These are phyloP conservation scores for Colletotrichum eremochloae DNA, from an alignment of 2,329 filamentous ascomycete genomes.

Conservation along the genomic window DNA sequence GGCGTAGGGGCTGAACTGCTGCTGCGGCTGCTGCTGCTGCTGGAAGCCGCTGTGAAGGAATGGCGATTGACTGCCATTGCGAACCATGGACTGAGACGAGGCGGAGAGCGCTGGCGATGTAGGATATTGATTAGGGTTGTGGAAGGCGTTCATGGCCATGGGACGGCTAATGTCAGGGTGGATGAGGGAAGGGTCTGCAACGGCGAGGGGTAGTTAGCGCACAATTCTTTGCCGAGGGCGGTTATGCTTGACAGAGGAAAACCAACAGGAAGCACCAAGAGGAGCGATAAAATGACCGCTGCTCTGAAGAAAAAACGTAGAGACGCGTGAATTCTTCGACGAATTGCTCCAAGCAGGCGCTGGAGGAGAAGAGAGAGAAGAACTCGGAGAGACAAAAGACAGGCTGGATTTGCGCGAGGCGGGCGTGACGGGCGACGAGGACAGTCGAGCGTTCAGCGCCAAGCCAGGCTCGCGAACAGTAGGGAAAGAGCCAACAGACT, in stretches of 20 bases:
- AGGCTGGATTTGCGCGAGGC: constrained; percentile 47
- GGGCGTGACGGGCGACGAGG: constrained; percentile 48
- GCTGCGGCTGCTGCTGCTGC: constrained; percentile 54
- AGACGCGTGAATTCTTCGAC: constrained; percentile 48
- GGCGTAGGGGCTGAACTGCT: constrained; percentile 67
- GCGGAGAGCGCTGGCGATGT: constrained; percentile 75
- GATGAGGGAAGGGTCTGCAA: constrained; percentile 68
- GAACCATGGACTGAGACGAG: constrained; percentile 62
- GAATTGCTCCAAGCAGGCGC: constrained; percentile 49
- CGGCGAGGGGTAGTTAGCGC: constrained; percentile 53
- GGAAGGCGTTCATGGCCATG: constrained; percentile 64
- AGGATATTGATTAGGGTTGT: constrained; percentile 64
- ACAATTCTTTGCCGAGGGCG: constrained; percentile 36
- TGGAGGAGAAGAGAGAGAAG: constrained; percentile 52
- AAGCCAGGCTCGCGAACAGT: constrained; percentile 45
- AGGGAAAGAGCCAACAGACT: constrained; percentile 41
- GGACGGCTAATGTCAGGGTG: constrained; percentile 66
- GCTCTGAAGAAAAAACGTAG: constrained; percentile 66
- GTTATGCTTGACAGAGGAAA: constrained; percentile 54
- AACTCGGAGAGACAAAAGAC: constrained; percentile 50
- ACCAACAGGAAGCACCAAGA: constrained; percentile 66
- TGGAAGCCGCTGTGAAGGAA: constrained; percentile 70
- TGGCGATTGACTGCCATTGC: constrained; percentile 74
- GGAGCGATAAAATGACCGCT: constrained; percentile 66
- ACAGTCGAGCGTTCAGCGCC: constrained; percentile 47